These are phyloP conservation scores for Athelia psychrophila DNA, from an alignment of 1,284 basidiomycete genomes.

Conservation along the genomic window DNA sequence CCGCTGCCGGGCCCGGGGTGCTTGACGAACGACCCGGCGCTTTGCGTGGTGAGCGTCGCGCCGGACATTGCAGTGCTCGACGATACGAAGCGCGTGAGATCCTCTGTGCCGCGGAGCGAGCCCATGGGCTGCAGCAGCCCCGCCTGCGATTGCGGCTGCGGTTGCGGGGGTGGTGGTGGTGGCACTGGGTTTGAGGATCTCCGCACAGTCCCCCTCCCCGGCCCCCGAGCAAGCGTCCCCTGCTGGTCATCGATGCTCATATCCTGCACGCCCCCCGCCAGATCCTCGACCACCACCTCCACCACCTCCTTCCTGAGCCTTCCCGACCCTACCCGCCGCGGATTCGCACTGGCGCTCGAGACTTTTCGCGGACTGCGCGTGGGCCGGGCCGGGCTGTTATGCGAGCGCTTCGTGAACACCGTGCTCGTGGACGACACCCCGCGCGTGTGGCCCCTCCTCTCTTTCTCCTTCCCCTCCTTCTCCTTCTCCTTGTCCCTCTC, in stretches of 20 bases:
- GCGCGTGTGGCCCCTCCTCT: not conserved
- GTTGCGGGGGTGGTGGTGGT: not conserved
- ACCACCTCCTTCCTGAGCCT: constrained; percentile 19
- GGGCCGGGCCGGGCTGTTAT: no score
- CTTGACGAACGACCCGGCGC: constrained; percentile 79
- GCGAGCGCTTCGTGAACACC: no score
- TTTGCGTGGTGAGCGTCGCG: constrained; percentile 67
- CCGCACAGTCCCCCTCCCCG: not conserved
- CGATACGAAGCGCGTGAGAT: constrained; percentile 84
- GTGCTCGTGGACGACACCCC: no score
- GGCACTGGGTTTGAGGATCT: not conserved
- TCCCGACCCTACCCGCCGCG: not conserved
- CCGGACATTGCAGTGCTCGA: constrained; percentile 74
- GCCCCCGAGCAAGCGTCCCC: no score
- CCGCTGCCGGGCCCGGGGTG: constrained; percentile 69
- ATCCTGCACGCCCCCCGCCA: constrained; percentile 27
- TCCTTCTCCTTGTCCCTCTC: constrained; percentile 19
- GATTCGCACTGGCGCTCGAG: constrained; percentile 14
- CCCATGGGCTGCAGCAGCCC: constrained; percentile 41
- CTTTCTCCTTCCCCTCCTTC: constrained; percentile 16
- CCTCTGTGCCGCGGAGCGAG: constrained; percentile 47
- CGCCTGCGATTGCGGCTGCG: constrained; percentile 2
- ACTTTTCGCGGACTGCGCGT: constrained; percentile 20
- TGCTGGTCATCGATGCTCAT: constrained; percentile 38
- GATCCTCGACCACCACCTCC: no score